Evolutionary conservation across 2,329 filamentous ascomycete species (phyloP).

Genomic region (Cladosporium sp.): DNA sequence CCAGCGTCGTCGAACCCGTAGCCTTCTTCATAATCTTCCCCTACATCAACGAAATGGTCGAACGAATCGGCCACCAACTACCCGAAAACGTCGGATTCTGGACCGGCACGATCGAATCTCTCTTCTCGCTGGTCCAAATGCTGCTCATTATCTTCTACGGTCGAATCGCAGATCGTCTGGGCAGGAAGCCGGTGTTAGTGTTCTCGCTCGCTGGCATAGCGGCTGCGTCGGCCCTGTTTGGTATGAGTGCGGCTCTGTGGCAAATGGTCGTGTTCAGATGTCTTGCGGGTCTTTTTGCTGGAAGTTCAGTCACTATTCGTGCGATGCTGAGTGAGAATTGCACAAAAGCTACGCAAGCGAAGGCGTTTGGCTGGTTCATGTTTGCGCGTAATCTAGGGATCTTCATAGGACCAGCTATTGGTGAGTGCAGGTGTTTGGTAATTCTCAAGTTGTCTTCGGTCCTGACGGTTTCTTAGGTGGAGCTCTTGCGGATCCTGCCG

Average conservation of each 20-base stretch:
- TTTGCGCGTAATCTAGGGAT: slow-evolving; percentile 70
- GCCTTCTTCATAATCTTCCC: slow-evolving; percentile 83
- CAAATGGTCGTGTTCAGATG: slow-evolving; percentile 74
- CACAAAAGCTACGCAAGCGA: slow-evolving; percentile 65
- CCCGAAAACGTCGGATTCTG: slow-evolving; percentile 74
- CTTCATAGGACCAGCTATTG: slow-evolving; percentile 64
- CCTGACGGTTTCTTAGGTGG: slow-evolving; percentile 50
- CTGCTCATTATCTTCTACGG: slow-evolving; percentile 75
- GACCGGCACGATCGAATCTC: slow-evolving; percentile 64
- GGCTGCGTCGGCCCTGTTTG: slow-evolving; percentile 61
- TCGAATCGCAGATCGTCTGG: slow-evolving; percentile 60
- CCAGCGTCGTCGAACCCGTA: slow-evolving; percentile 68
- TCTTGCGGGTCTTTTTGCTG: slow-evolving; percentile 68
- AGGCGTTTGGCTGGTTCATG: slow-evolving; percentile 72
- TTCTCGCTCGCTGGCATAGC: slow-evolving; percentile 62
- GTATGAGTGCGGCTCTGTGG: slow-evolving; percentile 60
- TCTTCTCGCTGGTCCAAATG: slow-evolving; percentile 74
- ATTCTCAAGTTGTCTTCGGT: no score
- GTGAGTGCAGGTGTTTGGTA: slow-evolving; percentile 20
- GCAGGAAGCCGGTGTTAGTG: slow-evolving; percentile 69
- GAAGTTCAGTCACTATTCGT: slow-evolving; percentile 68
- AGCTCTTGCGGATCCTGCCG: slow-evolving; percentile 61
- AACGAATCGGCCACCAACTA: slow-evolving; percentile 58
- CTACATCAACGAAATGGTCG: slow-evolving; percentile 74
- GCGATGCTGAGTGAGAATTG: slow-evolving; percentile 74